phyloP scores from a whole-genome alignment of 1,139 yeast genomes.

The Candida freyschussii region DNA sequence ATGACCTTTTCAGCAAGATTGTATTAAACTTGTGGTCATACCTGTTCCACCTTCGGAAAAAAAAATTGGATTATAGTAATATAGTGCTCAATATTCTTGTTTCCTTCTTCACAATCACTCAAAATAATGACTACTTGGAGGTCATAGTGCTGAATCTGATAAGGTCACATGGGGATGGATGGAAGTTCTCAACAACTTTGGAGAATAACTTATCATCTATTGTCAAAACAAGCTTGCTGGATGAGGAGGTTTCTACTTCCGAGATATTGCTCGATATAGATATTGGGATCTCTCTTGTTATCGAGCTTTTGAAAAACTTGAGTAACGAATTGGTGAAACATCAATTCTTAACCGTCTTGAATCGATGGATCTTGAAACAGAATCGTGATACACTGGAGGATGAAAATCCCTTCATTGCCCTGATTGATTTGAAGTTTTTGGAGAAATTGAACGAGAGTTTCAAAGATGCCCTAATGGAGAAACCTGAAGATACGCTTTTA shows the following conservation, averaged over 20 bases:
- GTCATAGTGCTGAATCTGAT: conserved; percentile 41
- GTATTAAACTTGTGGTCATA: conserved; percentile 56
- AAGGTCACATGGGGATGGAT: conserved; percentile 39
- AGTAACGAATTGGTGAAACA: conserved; percentile 45
- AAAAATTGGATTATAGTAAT: conserved; percentile 31
- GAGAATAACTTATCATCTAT: conserved; percentile 56
- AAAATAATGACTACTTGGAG: conserved; percentile 35
- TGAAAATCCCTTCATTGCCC: conserved; percentile 48
- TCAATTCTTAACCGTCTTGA: conserved; percentile 49
- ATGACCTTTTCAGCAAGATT: conserved; percentile 33
- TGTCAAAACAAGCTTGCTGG: conserved; percentile 20
- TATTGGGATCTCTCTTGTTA: conserved; percentile 40
- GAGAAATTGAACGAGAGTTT: conserved; percentile 60
- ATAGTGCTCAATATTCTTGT: conserved; percentile 45
- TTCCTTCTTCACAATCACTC: conserved; percentile 41
- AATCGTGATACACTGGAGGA: conserved; percentile 21
- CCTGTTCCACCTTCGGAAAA: conserved; percentile 43
- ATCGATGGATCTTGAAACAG: conserved; percentile 49
- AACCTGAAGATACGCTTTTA: conserved; percentile 55
- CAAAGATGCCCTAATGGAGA: conserved; percentile 54
- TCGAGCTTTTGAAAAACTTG: conserved; percentile 44
- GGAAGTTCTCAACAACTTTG: conserved; percentile 41
- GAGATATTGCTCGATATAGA: conserved; percentile 48
- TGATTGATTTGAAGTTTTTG: conserved; percentile 60
- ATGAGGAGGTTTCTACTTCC: conserved; percentile 22